phyloP scores from a whole-genome alignment of 1,284 basidiomycete genomes.

The Athelia psychrophila region DNA sequence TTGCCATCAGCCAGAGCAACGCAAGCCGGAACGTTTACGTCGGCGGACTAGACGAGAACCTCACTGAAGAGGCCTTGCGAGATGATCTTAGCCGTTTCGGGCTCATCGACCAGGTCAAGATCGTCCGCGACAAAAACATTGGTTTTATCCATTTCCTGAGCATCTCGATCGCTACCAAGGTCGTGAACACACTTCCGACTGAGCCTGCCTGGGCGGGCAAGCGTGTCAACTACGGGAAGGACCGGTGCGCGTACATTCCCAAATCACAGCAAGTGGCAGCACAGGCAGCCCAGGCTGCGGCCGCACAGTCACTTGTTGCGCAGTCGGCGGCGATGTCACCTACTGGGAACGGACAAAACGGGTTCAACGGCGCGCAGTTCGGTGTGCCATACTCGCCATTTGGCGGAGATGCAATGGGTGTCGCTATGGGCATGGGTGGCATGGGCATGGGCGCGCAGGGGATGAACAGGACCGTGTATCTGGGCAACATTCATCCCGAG shows the following conservation, averaged over 20 bases:
- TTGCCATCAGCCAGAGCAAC: conserved; percentile 86
- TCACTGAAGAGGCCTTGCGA: conserved; percentile 86
- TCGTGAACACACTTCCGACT: conserved; percentile 84
- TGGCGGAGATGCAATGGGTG: conserved; percentile 12
- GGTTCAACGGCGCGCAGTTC: conserved; percentile 19
- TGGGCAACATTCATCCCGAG: conserved; percentile 94
- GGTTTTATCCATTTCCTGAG: conserved; percentile 96
- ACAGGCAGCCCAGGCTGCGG: conserved; percentile 79
- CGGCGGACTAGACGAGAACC: conserved; percentile 83
- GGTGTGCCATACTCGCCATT: conserved; percentile 59
- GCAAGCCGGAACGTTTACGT: conserved; percentile 94
- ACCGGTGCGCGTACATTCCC: conserved; percentile 92
- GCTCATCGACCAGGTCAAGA: conserved; percentile 98
- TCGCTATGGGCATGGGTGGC: conserved; percentile 26
- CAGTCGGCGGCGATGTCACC: conserved; percentile 45
- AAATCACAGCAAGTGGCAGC: conserved; percentile 86
- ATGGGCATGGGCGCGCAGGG: conserved; percentile 36
- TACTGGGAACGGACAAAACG: conserved; percentile 12
- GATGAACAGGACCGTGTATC: conserved; percentile 87
- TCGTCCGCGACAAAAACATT: conserved; percentile 96
- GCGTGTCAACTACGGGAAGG: conserved; percentile 93
- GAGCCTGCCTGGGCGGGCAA: conserved; percentile 93
- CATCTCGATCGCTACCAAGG: conserved; percentile 91
- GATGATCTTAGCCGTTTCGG: conserved; percentile 89
- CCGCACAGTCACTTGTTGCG: conserved; percentile 74